A percentile compares a stretch with the other conserved stretches of the same genome.
phyloP scores from a whole-genome alignment of 768 basidiomycete genomes.

The Kwoniella mangroviensis region DNA sequence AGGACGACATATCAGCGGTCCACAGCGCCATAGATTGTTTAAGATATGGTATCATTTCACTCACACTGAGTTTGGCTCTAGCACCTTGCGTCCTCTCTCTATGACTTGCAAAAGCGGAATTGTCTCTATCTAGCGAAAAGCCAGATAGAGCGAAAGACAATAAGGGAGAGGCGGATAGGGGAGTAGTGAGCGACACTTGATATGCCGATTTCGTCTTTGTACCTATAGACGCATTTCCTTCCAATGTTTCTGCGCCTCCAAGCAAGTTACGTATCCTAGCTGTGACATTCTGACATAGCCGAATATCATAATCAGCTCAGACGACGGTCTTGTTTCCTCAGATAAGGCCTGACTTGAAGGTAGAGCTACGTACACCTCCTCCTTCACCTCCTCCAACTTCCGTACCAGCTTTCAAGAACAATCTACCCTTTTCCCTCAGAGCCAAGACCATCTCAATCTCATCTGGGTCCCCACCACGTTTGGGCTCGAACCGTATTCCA shows the following conservation, averaged over 20 bases:
- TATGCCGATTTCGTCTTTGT: constrained; percentile 86
- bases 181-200: constrained; percentile 59
- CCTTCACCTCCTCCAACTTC: constrained; percentile 94
- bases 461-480: constrained; percentile 49
- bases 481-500: constrained; percentile 73
- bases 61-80: constrained; percentile 74
- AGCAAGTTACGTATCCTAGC: constrained; percentile 84
- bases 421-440: constrained; percentile 73
- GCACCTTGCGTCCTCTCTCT: constrained; percentile 60
- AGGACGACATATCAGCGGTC: constrained; percentile 4
- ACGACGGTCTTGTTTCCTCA: background rate
- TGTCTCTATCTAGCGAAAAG: constrained; percentile 79
- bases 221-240: constrained; percentile 79
- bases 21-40: background rate
- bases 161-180: constrained; percentile 62
- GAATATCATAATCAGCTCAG: background rate
- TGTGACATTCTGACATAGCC: constrained; percentile 69
- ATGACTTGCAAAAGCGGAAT: constrained; percentile 69
- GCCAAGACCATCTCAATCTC: constrained; percentile 53
- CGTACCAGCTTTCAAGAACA: constrained; percentile 79
- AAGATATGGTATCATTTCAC: constrained; percentile 50
- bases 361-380: constrained; percentile 70
- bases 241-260: constrained; percentile 86
- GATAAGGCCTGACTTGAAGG: background rate
- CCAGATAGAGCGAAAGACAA: constrained; percentile 73